A percentile compares a stretch with the other conserved stretches of the same genome.
Evolutionary conservation across 1,139 yeast genomes (phyloP).

Genomic region (Protomyces macrosporus): DNA sequence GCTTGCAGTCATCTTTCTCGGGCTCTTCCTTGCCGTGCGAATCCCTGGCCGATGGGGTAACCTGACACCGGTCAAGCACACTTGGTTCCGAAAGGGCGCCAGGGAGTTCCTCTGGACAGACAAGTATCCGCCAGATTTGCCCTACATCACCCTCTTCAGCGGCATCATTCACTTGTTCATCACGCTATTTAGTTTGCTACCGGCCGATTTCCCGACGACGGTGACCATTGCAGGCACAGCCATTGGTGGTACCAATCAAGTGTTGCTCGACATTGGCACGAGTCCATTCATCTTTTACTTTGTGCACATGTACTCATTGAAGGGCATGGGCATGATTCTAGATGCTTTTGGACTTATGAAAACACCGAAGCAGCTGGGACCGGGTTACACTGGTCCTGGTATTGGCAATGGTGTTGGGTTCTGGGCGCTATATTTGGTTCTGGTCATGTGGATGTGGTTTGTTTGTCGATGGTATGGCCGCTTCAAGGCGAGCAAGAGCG

Average conservation of each 20-base stretch:
- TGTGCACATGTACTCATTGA: slow-evolving; percentile 17
- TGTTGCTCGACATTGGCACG: slow-evolving; percentile 23
- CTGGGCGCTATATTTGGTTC: slow-evolving; percentile 13
- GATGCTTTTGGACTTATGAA: not conserved
- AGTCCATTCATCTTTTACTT: slow-evolving; percentile 21
- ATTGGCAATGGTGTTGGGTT: slow-evolving; percentile 17
- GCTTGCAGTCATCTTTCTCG: not conserved
- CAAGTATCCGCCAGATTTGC: slow-evolving; percentile 25
- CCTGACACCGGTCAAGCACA: slow-evolving; percentile 17
- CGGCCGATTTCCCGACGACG: slow-evolving; percentile 8
- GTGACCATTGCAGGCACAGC: not conserved
- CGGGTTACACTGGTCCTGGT: slow-evolving; percentile 13
- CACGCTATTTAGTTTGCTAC: slow-evolving; percentile 6
- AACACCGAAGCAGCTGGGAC: slow-evolving; percentile 8
- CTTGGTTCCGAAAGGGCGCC: slow-evolving; percentile 17
- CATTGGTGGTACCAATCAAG: slow-evolving; percentile 5
- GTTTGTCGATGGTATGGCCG: slow-evolving; percentile 17
- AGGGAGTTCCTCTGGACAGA: slow-evolving; percentile 23
- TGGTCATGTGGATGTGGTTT: slow-evolving; percentile 23
- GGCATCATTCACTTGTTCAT: slow-evolving; percentile 16
- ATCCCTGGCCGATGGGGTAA: slow-evolving; percentile 20
- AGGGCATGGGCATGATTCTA: slow-evolving; percentile 1
- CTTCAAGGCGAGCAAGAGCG: slow-evolving; percentile 11
- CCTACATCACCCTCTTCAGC: slow-evolving; percentile 14
- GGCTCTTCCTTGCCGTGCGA: slow-evolving; percentile 9